phyloP scores from a whole-genome alignment of 2,329 filamentous ascomycete species.

The Sporothrix sp. region DNA sequence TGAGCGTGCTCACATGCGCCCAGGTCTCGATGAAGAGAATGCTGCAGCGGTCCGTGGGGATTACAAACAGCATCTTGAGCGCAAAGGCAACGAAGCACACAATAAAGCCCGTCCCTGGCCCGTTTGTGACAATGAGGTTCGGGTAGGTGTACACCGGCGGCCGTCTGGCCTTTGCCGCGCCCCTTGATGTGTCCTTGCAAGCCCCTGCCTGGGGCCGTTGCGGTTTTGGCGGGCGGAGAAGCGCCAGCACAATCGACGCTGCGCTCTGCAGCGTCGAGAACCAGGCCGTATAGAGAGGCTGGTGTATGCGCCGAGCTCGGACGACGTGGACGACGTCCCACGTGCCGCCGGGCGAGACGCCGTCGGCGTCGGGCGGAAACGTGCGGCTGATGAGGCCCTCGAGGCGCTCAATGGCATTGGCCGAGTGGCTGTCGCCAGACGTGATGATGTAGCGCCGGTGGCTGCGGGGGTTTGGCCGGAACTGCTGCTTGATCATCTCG shows the following conservation, averaged over 20 bases:
- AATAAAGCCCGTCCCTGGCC: constrained; percentile 78
- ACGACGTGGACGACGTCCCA: constrained; percentile 61
- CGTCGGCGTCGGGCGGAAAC: constrained; percentile 20
- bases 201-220: too few species aligned
- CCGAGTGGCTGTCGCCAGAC: constrained; percentile 64
- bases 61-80: constrained; percentile 36
- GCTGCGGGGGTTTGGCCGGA: constrained; percentile 39
- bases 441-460: constrained; percentile 77
- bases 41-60: constrained; percentile 49
- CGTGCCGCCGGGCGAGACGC: constrained; percentile 29
- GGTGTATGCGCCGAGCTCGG: constrained; percentile 72
- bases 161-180: neutral
- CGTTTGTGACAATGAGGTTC: constrained; percentile 74
- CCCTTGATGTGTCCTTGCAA: neutral
- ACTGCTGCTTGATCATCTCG: constrained; percentile 59
- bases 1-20: constrained; percentile 74
- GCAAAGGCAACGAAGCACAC: constrained; percentile 45
- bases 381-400: constrained; percentile 38
- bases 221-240: constrained; percentile 22
- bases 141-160: constrained; percentile 40
- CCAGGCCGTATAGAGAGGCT: constrained; percentile 64
- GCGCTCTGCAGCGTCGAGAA: constrained; percentile 53
- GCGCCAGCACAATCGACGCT: constrained; percentile 31
- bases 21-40: constrained; percentile 88
- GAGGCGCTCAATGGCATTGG: constrained; percentile 53